phyloP scores from a whole-genome alignment of 495 filamentous ascomycete species.

The Xylaria flabelliformis region DNA sequence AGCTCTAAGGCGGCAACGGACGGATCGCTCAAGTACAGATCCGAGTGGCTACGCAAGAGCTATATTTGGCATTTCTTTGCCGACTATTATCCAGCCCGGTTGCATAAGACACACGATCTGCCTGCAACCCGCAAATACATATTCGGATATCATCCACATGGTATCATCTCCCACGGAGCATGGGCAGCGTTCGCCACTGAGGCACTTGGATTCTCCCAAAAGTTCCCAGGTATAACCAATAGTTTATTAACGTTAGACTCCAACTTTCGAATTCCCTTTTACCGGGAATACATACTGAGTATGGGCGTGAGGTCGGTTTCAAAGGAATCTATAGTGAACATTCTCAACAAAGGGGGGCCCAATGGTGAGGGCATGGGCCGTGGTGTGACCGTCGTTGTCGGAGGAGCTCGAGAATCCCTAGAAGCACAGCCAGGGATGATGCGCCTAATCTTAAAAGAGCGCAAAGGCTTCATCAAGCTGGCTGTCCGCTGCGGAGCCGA shows the following conservation, averaged over 20 bases:
- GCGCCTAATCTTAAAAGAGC: slow-evolving; percentile 75
- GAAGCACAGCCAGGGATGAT: slow-evolving; percentile 79
- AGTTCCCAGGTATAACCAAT: slow-evolving; percentile 96
- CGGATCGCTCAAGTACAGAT: slow-evolving; percentile 75
- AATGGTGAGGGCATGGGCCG: slow-evolving; percentile 91
- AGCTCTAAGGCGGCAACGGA: slow-evolving; percentile 77
- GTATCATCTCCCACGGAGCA: slow-evolving; percentile 94
- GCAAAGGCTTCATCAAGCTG: slow-evolving; percentile 93
- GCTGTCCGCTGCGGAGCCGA: slow-evolving; percentile 90
- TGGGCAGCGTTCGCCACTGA: slow-evolving; percentile 94
- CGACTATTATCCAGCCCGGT: slow-evolving; percentile 85
- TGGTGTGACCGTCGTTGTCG: slow-evolving; percentile 94
- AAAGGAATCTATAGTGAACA: slow-evolving; percentile 85
- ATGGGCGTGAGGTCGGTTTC: slow-evolving; percentile 90
- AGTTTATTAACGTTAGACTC: slow-evolving; percentile 89
- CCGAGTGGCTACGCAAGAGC: slow-evolving; percentile 72
- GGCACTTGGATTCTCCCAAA: slow-evolving; percentile 81
- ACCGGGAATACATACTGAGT: slow-evolving; percentile 87
- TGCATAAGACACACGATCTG: slow-evolving; percentile 83
- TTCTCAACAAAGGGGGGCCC: slow-evolving; percentile 75
- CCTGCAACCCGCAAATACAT: slow-evolving; percentile 91
- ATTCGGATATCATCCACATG: slow-evolving; percentile 97
- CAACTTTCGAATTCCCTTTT: slow-evolving; percentile 93
- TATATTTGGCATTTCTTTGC: slow-evolving; percentile 87
- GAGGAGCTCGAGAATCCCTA: slow-evolving; percentile 89